These are phyloP conservation scores for Geopyxis carbonaria DNA, from an alignment of 495 filamentous ascomycete species.

Conservation along the genomic window DNA sequence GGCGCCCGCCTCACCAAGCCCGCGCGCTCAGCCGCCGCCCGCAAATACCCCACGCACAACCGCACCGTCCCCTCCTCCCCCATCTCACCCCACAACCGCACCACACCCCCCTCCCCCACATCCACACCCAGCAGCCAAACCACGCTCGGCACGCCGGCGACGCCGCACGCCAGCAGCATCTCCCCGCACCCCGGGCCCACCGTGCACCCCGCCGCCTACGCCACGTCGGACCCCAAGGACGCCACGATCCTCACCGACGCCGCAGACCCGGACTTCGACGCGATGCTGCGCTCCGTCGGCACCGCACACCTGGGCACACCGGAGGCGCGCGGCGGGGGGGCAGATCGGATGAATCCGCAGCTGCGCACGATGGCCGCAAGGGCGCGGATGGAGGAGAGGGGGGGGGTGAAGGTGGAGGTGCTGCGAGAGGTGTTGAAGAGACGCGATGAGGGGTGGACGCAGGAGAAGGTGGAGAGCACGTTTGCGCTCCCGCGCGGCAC, in stretches of 20 bases:
- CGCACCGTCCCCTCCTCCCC: background rate
- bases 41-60: conserved; percentile 1
- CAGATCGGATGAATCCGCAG: conserved; percentile 7
- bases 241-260: conserved; percentile 1
- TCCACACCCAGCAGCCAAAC: background rate
- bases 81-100: conserved; percentile 3
- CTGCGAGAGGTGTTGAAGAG: background rate
- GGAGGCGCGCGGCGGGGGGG: too few species aligned
- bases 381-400: background rate
- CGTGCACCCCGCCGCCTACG: background rate
- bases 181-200: background rate
- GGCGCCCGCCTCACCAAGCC: too few species aligned
- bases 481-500: too few species aligned
- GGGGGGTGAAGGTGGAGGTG: background rate
- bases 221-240: background rate
- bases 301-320: too few species aligned
- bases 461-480: too few species aligned
- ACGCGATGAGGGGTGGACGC: background rate
- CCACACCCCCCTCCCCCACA: background rate
- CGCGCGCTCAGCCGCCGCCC: background rate
- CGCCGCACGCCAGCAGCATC: background rate
- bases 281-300: conserved; percentile 3
- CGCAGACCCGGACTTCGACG: conserved; percentile 6
- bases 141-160: background rate
- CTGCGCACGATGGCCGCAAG: background rate